Evolutionary conservation across 495 filamentous ascomycete species (phyloP).

Genomic region (Staphylotrichum tortipilum): DNA sequence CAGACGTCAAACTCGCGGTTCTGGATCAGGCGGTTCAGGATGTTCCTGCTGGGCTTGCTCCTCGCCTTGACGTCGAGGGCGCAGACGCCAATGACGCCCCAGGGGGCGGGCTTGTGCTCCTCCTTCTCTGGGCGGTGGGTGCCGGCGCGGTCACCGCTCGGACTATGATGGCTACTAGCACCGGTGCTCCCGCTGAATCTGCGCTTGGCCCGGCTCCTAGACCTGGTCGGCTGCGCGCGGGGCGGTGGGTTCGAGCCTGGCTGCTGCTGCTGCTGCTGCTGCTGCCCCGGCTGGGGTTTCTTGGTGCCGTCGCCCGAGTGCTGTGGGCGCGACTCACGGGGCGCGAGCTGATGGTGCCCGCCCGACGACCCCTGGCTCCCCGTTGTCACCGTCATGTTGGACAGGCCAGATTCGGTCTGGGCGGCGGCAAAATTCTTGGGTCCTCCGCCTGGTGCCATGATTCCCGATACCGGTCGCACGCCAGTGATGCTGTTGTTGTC

Average conservation of each 20-base stretch:
- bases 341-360: conserved; percentile 36
- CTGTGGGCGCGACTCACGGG: conserved; percentile 30
- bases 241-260: conserved; percentile 8
- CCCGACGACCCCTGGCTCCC: conserved; percentile 29
- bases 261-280: conserved; percentile 4
- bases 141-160: conserved; percentile 45
- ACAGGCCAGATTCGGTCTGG: conserved; percentile 43
- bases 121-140: conserved; percentile 38
- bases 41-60: conserved; percentile 92
- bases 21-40: conserved; percentile 80
- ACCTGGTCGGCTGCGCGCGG: conserved; percentile 45
- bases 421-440: conserved; percentile 27
- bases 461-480: conserved; percentile 24
- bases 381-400: conserved; percentile 48
- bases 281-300: no score
- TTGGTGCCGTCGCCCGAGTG: conserved; percentile 30
- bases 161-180: conserved; percentile 59
- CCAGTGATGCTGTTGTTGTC: conserved; percentile 29
- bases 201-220: conserved; percentile 64
- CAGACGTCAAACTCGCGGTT: conserved; percentile 91
- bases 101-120: conserved; percentile 42
- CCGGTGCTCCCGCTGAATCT: conserved; percentile 69
- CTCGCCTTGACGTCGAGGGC: conserved; percentile 92
- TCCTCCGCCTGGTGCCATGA: conserved; percentile 28
- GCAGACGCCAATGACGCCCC: conserved; percentile 76